Evolutionary conservation across 352 stramenopile genomes (phyloP), one percentile per base, ranked within the genome.

Genomic region (Globisporangium alternatum): DNA sequence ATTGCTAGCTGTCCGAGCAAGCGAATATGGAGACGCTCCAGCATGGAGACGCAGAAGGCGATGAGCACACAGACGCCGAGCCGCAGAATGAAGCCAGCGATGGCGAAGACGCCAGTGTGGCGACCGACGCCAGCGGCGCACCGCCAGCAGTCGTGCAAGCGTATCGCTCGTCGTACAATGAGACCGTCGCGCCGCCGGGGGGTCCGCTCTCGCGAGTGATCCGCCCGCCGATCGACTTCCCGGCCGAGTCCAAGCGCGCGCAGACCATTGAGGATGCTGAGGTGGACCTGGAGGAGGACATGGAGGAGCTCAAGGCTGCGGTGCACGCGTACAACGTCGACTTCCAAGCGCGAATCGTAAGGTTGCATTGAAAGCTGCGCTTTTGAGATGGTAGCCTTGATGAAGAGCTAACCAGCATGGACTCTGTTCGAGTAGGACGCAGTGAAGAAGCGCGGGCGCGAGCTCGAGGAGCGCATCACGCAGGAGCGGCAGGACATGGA

Each of bases 321-420:
- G 89, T 92, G 35, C 81, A 91, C 65, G 75, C 79, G 21, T 89
- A 91, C 71, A 97, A 97, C 62, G 65, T 91, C 33, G 84, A 95
- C 58, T 91, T 97, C 56, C 79, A 96, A 56, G 70, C 72, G 13
- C 85, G 88, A 12, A 83, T 97, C 33, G 81, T 92, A 77, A 25
- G 81, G 52, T n/a, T 1, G 5, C 53, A 28, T 39, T 30, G 6
- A 9, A n/a, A 35, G 5, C 25, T 55, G 48, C 1, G 21, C 5
- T 9, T 5, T 37, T 31, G 48, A 22, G 0, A 43, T n/a, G 12
- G 35, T 31, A 28, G 25, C 25, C 25, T 28, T 28, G 25, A 28
- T 2, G 7, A 28, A 39, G 12, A n/a, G 7, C 17, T 59, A 21
- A 37, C 25, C 25, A 28, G 25, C 25, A 28, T 28, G 25, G 25